Evolutionary conservation across 495 filamentous ascomycete genomes (phyloP).

Genomic region (Haplographium delicatum): DNA sequence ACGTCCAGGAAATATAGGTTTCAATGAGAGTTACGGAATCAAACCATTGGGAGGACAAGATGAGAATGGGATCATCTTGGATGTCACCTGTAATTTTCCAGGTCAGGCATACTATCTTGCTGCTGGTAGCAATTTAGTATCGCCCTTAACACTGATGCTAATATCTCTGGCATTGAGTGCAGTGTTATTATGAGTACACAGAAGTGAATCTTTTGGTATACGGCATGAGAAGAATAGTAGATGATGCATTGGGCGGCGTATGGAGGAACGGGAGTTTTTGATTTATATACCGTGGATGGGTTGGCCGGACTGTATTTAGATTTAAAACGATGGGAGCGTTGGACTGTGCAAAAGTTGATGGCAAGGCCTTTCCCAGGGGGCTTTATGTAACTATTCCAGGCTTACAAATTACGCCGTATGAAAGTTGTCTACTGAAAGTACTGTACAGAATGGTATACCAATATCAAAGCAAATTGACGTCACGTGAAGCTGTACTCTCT

Average conservation of each 20-base stretch:
- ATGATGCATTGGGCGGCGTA: constrained; percentile 20
- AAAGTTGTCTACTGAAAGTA: no score
- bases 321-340: no score
- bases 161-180: constrained; percentile 5
- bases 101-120: constrained; percentile 14
- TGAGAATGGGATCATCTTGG: constrained; percentile 9
- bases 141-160: background rate
- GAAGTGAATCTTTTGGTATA: background rate
- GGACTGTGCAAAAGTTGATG: no score
- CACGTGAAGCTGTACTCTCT: no score
- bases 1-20: constrained; percentile 38
- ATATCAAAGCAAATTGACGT: no score
- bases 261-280: constrained; percentile 1
- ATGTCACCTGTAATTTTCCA: constrained; percentile 26
- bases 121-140: background rate
- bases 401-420: no score
- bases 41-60: background rate
- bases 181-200: constrained; percentile 13
- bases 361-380: no score
- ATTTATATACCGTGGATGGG: background rate
- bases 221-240: constrained; percentile 4
- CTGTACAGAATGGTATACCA: no score
- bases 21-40: constrained; percentile 62
- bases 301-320: background rate
- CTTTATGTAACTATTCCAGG: no score